A percentile compares a stretch with the other conserved stretches of the same genome.
These are phyloP conservation scores for Bruguiera gymnorhiza DNA, from an alignment of 345 rosid species.

Conservation along the genomic window DNA sequence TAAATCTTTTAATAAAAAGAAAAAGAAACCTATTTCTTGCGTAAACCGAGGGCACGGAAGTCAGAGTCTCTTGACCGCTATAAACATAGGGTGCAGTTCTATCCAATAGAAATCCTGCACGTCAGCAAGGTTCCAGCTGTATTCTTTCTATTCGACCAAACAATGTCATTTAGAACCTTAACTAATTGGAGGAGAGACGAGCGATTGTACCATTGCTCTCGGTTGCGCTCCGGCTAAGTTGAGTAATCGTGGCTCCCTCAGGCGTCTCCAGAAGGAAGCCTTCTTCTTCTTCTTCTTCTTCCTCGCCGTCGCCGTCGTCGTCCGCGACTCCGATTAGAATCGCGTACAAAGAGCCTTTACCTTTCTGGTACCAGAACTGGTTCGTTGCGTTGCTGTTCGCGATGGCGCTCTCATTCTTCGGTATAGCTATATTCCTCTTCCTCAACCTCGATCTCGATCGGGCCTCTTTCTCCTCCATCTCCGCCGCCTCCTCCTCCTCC, in stretches of 20 bases:
- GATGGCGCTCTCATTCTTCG: constrained; percentile 70
- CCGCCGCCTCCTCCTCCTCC: constrained; percentile 46
- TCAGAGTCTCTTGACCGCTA: too few species aligned
- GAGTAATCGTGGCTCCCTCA: constrained; percentile 83
- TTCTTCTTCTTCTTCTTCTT: constrained; percentile 19
- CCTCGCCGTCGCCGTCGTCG: constrained; percentile 25
- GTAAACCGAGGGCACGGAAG: too few species aligned
- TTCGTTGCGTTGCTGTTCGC: constrained; percentile 63
- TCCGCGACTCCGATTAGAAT: constrained; percentile 16
- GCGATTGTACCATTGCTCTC: background rate
- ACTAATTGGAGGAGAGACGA: background rate
- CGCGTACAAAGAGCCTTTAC: constrained; percentile 34
- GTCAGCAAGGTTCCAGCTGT: background rate
- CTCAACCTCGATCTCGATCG: constrained; percentile 57
- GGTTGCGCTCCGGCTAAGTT: background rate
- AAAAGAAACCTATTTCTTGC: background rate
- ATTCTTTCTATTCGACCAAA: background rate
- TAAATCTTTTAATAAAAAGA: background rate
- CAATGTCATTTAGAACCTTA: background rate
- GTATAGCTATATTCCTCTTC: constrained; percentile 64
- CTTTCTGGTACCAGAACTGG: constrained; percentile 86
- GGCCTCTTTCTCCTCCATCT: constrained; percentile 42
- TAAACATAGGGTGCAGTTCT: background rate
- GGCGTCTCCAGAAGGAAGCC: constrained; percentile 61
- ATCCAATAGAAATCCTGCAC: background rate